Conservation (phyloP, 108 stramenopile species). For the Ochromonas danica region DNA sequence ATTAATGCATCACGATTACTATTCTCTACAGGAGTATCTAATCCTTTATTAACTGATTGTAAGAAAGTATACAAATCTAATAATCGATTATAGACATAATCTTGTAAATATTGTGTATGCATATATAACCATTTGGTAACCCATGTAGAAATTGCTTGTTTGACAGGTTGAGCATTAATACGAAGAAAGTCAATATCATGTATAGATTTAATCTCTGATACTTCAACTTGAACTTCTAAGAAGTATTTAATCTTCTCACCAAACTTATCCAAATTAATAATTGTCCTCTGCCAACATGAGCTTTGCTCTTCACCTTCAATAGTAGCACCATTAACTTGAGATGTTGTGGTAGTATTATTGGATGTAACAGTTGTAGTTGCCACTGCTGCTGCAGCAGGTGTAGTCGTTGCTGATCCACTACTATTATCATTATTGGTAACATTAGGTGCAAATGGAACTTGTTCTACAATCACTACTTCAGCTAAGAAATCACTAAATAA, state of each 20-base stretch:
- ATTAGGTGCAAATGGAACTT: not conserved
- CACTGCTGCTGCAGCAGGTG: not conserved
- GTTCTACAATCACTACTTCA: slow-evolving; percentile 23
- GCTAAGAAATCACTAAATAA: slow-evolving; percentile 56
- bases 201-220: slow-evolving; percentile 36
- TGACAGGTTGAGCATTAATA: slow-evolving; percentile 52
- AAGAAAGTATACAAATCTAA: slow-evolving; percentile 42
- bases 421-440: not conserved
- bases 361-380: not conserved
- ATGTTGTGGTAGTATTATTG: not conserved
- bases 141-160: slow-evolving; percentile 56
- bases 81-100: slow-evolving; percentile 33
- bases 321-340: not conserved
- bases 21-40: slow-evolving; percentile 18
- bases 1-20: slow-evolving; percentile 46
- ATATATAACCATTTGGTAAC: slow-evolving; percentile 54
- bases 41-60: slow-evolving; percentile 42
- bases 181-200: slow-evolving; percentile 51
- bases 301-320: not conserved
- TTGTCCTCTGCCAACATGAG: slow-evolving; percentile 14
- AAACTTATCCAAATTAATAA: slow-evolving; percentile 43
- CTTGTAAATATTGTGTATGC: slow-evolving; percentile 51
- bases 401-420: not conserved
- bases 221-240: slow-evolving; percentile 42
- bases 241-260: slow-evolving; percentile 46